A percentile compares a stretch with the other conserved stretches of the same genome.
phyloP scores from a whole-genome alignment of 148 eudicot genomes.

The Vaccinium macrocarpon region DNA sequence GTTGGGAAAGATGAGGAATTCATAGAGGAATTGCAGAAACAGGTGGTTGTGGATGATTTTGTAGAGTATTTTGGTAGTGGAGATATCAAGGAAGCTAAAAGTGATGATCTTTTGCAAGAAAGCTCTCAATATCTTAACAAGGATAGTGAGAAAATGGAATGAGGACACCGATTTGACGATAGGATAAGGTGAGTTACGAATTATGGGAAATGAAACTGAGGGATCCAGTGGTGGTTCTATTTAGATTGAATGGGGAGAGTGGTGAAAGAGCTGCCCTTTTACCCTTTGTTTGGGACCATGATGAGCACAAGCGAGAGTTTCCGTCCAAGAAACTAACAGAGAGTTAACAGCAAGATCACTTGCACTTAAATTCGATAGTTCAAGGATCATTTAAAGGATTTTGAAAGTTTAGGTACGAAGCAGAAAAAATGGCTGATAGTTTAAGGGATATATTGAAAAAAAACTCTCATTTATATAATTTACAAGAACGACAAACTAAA shows the following conservation, averaged over 20 bases:
- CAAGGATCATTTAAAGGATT: no score
- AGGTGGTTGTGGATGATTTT: slow-evolving; percentile 35
- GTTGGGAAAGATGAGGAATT: slow-evolving; percentile 42
- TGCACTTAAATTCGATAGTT: no score
- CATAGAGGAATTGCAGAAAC: slow-evolving; percentile 50
- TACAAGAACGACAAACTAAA: no score
- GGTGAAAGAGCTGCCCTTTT: no score
- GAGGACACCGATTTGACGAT: slow-evolving; percentile 33
- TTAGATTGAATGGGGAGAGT: slow-evolving; percentile 1
- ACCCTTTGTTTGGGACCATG: no score
- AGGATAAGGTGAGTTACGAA: slow-evolving; percentile 36
- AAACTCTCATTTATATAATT: no score
- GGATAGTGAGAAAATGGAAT: slow-evolving; percentile 28
- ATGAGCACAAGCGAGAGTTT: no score
- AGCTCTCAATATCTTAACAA: slow-evolving; percentile 22
- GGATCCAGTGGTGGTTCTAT: slow-evolving; percentile 27
- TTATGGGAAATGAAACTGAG: slow-evolving; percentile 42
- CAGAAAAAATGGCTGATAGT: no score
- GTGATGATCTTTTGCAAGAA: slow-evolving; percentile 35
- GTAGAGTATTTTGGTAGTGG: slow-evolving; percentile 27
- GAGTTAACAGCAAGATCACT: no score
- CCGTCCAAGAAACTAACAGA: no score
- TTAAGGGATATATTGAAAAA: no score
- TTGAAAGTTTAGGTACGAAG: no score
- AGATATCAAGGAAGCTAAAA: slow-evolving; percentile 30